phyloP scores from a whole-genome alignment of 768 basidiomycete genomes.

The Naganishia vishniacii region DNA sequence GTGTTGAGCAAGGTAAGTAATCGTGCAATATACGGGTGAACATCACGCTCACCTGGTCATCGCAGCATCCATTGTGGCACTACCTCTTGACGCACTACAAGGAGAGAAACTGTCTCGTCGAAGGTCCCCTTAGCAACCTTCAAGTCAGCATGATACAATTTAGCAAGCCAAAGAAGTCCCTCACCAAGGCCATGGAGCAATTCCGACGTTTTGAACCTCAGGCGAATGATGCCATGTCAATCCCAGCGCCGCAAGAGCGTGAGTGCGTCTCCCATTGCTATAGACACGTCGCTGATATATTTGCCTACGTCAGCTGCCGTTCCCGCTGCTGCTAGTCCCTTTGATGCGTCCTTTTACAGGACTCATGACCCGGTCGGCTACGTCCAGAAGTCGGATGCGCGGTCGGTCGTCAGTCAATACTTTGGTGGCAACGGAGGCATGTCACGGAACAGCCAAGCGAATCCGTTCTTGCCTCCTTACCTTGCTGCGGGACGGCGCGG shows the following conservation, averaged over 20 bases:
- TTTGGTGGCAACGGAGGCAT: conserved; percentile 72
- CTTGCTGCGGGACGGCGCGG: conserved; percentile 58
- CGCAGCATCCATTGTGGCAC: conserved; percentile 94
- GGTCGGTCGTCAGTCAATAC: conserved; percentile 91
- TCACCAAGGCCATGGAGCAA: conserved; percentile 83
- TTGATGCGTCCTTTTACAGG: conserved; percentile 91
- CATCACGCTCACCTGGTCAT: no score
- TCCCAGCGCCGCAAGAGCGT: conserved; percentile 28
- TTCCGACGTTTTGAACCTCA: conserved; percentile 89
- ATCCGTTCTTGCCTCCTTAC: conserved; percentile 52
- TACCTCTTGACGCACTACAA: conserved; percentile 98
- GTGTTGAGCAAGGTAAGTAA: conserved; percentile 85
- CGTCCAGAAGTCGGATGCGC: conserved; percentile 81
- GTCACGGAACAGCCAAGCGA: conserved; percentile 36
- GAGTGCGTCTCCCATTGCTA: conserved; percentile 6
- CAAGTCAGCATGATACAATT: conserved; percentile 99
- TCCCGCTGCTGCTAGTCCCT: conserved; percentile 86
- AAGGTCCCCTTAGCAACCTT: conserved; percentile 91
- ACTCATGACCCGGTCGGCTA: conserved; percentile 89
- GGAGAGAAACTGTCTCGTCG: conserved; percentile 86
- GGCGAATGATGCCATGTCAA: conserved; percentile 66
- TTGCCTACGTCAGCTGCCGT: conserved; percentile 54
- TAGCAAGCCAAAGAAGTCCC: conserved; percentile 86
- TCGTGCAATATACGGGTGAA: neutral
- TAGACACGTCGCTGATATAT: neutral